A percentile compares a stretch with the other conserved stretches of the same genome.
Evolutionary conservation across 164 flowering plant species (phyloP).

Genomic region (Magnolia kwangsiensis): DNA sequence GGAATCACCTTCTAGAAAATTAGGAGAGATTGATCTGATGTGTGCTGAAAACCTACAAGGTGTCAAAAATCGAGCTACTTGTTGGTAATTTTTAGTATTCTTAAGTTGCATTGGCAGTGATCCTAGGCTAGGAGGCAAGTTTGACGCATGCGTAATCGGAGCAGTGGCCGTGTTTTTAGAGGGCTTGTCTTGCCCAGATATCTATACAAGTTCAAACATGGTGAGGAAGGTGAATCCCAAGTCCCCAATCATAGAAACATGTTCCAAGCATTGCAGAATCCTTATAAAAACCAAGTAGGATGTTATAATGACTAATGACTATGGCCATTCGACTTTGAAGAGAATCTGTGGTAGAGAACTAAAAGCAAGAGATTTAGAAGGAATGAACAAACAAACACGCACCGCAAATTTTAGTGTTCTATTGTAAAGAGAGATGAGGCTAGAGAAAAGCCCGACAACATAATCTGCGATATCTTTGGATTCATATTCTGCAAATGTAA

Average conservation of each 20-base stretch:
- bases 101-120: slow-evolving; percentile 23
- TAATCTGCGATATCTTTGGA: slow-evolving; percentile 21
- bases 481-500: slow-evolving; percentile 95
- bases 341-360: background rate
- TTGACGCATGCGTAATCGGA: background rate
- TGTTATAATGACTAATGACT: background rate
- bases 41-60: slow-evolving; percentile 26
- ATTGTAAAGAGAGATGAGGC: slow-evolving; percentile 71
- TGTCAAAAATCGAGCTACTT: slow-evolving; percentile 12
- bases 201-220: slow-evolving; percentile 36
- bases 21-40: slow-evolving; percentile 6
- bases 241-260: background rate
- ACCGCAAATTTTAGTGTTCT: slow-evolving; percentile 76
- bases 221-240: background rate
- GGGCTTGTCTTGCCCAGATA: slow-evolving; percentile 71
- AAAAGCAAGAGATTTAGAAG: background rate
- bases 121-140: slow-evolving; percentile 27
- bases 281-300: background rate
- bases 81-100: slow-evolving; percentile 26
- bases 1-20: slow-evolving; percentile 34
- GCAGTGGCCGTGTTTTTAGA: slow-evolving; percentile 23
- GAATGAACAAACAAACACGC: slow-evolving; percentile 18
- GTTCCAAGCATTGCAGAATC: background rate
- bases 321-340: background rate
- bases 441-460: slow-evolving; percentile 82